These are phyloP conservation scores for Phaeophleospora eucalypticola DNA, from an alignment of 2,329 filamentous ascomycete genomes.

Conservation along the genomic window DNA sequence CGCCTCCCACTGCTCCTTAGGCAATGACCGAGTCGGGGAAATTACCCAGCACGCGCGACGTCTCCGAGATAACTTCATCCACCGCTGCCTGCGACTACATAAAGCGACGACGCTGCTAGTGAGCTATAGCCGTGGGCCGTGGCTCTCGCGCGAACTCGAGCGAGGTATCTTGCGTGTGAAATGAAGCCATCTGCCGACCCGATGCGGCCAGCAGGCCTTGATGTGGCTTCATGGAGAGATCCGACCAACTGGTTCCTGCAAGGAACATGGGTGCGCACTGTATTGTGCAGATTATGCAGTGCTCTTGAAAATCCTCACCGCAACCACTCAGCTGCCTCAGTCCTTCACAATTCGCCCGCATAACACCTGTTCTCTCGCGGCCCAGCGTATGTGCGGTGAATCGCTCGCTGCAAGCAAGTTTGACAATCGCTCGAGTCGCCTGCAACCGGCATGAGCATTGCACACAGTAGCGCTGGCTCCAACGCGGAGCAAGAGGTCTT, in stretches of 20 bases:
- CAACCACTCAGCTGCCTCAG: neutral
- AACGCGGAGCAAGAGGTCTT: too few species aligned
- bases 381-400: slow-evolving; percentile 3
- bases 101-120: neutral
- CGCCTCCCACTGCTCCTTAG: neutral
- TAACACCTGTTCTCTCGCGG: slow-evolving; percentile 9
- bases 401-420: neutral
- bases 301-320: neutral
- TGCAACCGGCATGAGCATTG: too few species aligned
- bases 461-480: too few species aligned
- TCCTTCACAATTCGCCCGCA: neutral
- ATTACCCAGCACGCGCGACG: neutral
- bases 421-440: too few species aligned
- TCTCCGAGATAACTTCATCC: neutral
- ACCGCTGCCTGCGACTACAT: too few species aligned
- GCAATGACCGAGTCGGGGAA: neutral
- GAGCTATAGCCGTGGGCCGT: neutral
- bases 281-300: neutral
- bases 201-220: neutral
- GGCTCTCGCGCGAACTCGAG: neutral
- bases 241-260: slow-evolving; percentile 2
- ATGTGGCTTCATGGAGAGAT: neutral
- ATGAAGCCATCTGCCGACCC: neutral
- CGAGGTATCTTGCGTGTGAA: neutral
- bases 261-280: neutral